phyloP scores from a whole-genome alignment of 352 stramenopile species.

The Phytophthora rubi region DNA sequence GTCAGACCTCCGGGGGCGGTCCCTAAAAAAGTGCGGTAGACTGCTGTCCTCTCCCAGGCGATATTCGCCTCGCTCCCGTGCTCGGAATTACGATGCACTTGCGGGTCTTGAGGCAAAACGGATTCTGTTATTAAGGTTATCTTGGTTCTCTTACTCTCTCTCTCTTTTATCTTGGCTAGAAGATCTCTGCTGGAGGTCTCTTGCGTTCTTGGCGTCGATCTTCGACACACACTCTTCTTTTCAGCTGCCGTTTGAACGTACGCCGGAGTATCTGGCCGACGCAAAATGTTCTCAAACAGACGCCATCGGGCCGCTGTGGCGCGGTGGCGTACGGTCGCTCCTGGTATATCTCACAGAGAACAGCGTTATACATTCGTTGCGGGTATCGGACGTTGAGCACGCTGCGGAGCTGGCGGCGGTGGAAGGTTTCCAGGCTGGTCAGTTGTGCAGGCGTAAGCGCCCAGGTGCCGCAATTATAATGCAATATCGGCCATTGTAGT shows the following conservation, averaged over 20 bases:
- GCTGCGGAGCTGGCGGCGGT: not conserved
- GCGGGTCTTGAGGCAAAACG: too few species aligned
- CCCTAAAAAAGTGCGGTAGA: too few species aligned
- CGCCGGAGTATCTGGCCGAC: slow-evolving; percentile 5
- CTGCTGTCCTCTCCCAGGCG: too few species aligned
- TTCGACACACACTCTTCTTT: too few species aligned
- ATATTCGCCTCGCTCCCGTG: too few species aligned
- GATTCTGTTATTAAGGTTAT: too few species aligned
- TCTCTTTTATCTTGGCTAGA: too few species aligned
- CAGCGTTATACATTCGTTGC: not conserved
- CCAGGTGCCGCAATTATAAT: slow-evolving; percentile 6
- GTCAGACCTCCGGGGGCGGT: too few species aligned
- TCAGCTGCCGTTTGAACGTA: slow-evolving; percentile 5
- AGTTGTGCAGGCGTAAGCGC: slow-evolving; percentile 2
- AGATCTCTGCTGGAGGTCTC: too few species aligned
- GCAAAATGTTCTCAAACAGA: slow-evolving; percentile 10
- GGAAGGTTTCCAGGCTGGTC: slow-evolving; percentile 8
- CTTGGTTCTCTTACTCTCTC: too few species aligned
- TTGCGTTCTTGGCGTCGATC: too few species aligned
- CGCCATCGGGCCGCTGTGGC: slow-evolving; percentile 7
- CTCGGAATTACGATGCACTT: too few species aligned
- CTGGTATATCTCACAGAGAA: slow-evolving; percentile 12
- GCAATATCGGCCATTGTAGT: slow-evolving; percentile 14
- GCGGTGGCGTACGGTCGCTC: slow-evolving; percentile 3
- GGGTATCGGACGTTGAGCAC: slow-evolving; percentile 6